Base-by-base conservation (phyloP, 2,329 filamentous ascomycete genomes). In the Nannizzia gypsea region DNA sequence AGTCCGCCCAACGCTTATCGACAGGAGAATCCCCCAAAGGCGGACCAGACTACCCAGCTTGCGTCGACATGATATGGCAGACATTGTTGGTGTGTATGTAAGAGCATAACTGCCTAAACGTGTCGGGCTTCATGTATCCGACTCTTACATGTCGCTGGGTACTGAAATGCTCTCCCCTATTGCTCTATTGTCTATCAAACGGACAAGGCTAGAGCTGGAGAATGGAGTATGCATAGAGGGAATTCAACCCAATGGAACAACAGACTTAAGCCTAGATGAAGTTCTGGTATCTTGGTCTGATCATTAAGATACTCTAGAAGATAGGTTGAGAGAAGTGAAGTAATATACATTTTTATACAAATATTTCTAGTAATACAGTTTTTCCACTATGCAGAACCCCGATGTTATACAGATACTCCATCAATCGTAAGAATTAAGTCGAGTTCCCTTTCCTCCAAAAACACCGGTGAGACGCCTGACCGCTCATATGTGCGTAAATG, bases 341-440 rank as follows among this genome's bases (percentile, higher is more conserved):
- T 54, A 54, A 34, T 31, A 20, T 54, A 54, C 50, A 54, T 36
- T 54, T 36, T 34, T 31, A 34, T 54, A 54, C 50, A 59, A 52
- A n/a, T 17, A 34, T 46, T 11, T 24, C 56, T 61, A 61, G 13
- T 59, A 59, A 56, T 61, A 61, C 60, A 61, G 48, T 40, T 57
- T 17, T 24, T 31, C 50, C 26, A 31, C 6, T 31, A 54, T 36
- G 50, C 50, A 54, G 15, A 34, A 54, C 26, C 50, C 50, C 17
- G 26, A 17, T 54, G 26, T 31, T 54, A 34, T 54, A 54, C 50
- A 54, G 50, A 54, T 54, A 54, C 50, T 36, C 50, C 50, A 15
- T 54, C 50, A 54, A 54, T 31, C 26, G 26, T 31, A 20, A 54
- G 20, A 54, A 54, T 15, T 54, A 54, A 54, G 50, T 54, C 17